Evolutionary conservation across 1,139 yeast genomes (phyloP).

Genomic region (Yamadazyma aaseri): DNA sequence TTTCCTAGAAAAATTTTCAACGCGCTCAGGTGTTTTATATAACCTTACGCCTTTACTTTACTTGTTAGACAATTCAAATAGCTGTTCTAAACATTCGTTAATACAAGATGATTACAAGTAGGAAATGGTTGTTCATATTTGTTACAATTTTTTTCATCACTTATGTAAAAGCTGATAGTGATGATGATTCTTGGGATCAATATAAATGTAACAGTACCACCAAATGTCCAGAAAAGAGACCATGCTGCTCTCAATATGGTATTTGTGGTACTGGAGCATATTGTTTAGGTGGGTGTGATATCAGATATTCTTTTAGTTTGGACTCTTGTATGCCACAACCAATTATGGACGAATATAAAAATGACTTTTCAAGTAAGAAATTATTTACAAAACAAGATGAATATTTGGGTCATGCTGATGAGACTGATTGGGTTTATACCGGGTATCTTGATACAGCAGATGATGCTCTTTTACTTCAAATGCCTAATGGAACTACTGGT

Average conservation of each 20-base stretch:
- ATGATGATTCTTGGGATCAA: slow-evolving; percentile 15
- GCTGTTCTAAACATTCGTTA: no score
- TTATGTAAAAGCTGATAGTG: slow-evolving; percentile 14
- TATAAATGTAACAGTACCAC: slow-evolving; percentile 46
- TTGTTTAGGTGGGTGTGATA: slow-evolving; percentile 84
- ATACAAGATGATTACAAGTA: slow-evolving; percentile 1
- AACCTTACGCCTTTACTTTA: not conserved
- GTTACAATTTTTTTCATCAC: slow-evolving; percentile 11
- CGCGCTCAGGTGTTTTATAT: no score
- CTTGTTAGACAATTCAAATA: not conserved
- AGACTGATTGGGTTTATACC: slow-evolving; percentile 69
- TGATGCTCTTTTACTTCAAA: slow-evolving; percentile 62
- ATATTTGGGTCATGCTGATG: slow-evolving; percentile 71
- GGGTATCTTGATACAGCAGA: slow-evolving; percentile 62
- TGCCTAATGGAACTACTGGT: slow-evolving; percentile 79
- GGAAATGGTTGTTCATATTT: slow-evolving; percentile 6
- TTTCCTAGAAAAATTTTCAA: slow-evolving; percentile 15
- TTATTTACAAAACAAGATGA: slow-evolving; percentile 31
- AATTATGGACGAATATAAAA: slow-evolving; percentile 30
- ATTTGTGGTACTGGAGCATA: slow-evolving; percentile 79
- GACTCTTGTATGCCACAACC: slow-evolving; percentile 71
- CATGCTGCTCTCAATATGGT: slow-evolving; percentile 85
- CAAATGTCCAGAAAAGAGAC: slow-evolving; percentile 67
- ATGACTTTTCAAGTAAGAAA: slow-evolving; percentile 33
- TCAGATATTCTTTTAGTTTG: slow-evolving; percentile 58